Evolutionary conservation across 805 yeast genomes (phyloP).

Genomic region (Lachancea lanzarotensis): DNA sequence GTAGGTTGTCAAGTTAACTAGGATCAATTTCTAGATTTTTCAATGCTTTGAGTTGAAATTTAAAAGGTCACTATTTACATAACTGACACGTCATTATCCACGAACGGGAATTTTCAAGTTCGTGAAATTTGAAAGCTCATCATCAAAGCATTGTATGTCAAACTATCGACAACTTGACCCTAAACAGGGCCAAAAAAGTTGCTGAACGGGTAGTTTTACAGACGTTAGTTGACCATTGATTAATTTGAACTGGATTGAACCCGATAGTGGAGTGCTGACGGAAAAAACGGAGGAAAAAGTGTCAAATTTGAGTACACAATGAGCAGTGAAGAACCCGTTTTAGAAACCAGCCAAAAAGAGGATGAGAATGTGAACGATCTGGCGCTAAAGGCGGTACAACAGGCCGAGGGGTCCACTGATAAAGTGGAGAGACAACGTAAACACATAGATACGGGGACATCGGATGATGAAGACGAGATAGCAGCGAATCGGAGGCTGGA

Average conservation of each 20-base stretch:
- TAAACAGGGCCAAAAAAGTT: too few relatives aligned
- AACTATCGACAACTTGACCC: too few relatives aligned
- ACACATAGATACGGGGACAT: conserved; percentile 21
- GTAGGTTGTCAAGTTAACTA: too few relatives aligned
- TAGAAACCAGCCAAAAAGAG: neutral
- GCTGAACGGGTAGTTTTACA: too few relatives aligned
- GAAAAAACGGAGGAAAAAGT: neutral
- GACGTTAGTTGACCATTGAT: too few relatives aligned
- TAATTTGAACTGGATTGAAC: neutral
- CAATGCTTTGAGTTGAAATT: too few relatives aligned
- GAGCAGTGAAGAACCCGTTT: conserved; percentile 6
- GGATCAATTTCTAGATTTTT: too few relatives aligned
- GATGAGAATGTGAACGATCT: neutral
- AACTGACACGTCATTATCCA: too few relatives aligned
- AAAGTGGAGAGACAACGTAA: conserved; percentile 23
- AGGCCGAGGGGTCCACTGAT: neutral
- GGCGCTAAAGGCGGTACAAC: conserved; percentile 2
- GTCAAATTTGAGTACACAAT: neutral
- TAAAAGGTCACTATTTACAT: too few relatives aligned
- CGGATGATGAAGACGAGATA: conserved; percentile 14
- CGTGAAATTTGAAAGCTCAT: neutral
- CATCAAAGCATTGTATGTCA: too few relatives aligned
- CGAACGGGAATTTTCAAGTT: neutral
- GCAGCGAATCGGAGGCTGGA: conserved; percentile 9
- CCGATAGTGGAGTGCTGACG: neutral